Evolutionary conservation across 1,284 basidiomycete species (phyloP).

Genomic region (Ceratorhiza oryzae-sativae): DNA sequence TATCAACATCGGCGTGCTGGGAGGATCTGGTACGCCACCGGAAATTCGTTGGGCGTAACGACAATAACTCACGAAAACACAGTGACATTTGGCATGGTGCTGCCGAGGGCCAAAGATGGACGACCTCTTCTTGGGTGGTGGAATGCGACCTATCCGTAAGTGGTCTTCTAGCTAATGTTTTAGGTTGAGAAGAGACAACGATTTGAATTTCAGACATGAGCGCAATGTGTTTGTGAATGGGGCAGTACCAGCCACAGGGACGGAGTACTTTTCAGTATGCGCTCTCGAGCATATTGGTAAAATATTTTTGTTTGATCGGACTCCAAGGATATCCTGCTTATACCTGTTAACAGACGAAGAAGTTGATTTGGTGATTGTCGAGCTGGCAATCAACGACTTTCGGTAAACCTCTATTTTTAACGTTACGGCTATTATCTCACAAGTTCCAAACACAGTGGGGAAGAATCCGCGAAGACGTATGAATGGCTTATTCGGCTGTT

Average conservation of each 20-base stretch:
- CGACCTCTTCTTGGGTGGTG: conserved; percentile 36
- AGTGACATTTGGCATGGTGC: conserved; percentile 35
- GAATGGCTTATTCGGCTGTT: conserved; percentile 43
- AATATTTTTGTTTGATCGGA: not conserved
- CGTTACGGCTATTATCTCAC: not conserved
- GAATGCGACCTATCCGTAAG: conserved; percentile 40
- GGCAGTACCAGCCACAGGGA: conserved; percentile 43
- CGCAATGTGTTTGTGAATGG: conserved; percentile 40
- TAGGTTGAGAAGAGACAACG: not conserved
- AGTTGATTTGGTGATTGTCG: conserved; percentile 43
- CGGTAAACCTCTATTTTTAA: conserved; percentile 12
- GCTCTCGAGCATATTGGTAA: conserved; percentile 41
- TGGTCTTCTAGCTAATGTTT: not conserved
- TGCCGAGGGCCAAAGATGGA: conserved; percentile 33
- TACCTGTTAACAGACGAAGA: conserved; percentile 27
- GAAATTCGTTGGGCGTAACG: not conserved
- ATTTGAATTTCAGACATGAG: not conserved
- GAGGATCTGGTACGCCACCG: conserved; percentile 36
- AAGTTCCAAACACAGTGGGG: conserved; percentile 22
- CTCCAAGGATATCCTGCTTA: not conserved
- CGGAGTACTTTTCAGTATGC: conserved; percentile 43
- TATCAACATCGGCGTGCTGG: conserved; percentile 43
- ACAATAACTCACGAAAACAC: not conserved
- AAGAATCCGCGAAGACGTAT: conserved; percentile 40
- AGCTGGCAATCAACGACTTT: conserved; percentile 44